These are phyloP conservation scores for Scedosporium dehoogii DNA, from an alignment of 2,329 filamentous ascomycete genomes.

Conservation along the genomic window DNA sequence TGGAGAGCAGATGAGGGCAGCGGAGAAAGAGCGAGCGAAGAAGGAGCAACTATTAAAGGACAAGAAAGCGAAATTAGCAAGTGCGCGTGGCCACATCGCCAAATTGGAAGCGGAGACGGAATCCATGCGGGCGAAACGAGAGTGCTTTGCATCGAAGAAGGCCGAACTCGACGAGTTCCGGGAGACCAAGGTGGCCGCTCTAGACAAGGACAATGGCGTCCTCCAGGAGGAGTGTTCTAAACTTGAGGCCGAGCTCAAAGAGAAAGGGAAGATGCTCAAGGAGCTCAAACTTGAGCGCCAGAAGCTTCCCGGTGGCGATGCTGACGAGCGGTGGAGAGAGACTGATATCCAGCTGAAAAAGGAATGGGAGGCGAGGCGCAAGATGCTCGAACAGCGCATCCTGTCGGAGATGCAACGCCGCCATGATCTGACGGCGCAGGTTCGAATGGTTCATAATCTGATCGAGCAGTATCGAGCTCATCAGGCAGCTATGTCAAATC, in stretches of 20 bases:
- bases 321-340: conserved; percentile 46
- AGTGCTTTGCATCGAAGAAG: conserved; percentile 44
- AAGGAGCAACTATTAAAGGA: conserved; percentile 64
- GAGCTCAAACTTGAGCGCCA: conserved; percentile 62
- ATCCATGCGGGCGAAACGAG: conserved; percentile 46
- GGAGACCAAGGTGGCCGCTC: conserved; percentile 38
- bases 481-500: conserved; percentile 16
- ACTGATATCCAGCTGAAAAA: conserved; percentile 40
- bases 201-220: conserved; percentile 45
- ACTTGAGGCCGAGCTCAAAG: conserved; percentile 63
- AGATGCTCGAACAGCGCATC: conserved; percentile 40
- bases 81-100: conserved; percentile 58
- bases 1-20: conserved; percentile 70
- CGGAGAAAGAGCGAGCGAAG: conserved; percentile 68
- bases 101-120: conserved; percentile 58
- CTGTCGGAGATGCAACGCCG: conserved; percentile 27
- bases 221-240: conserved; percentile 55
- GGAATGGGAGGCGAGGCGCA: conserved; percentile 45
- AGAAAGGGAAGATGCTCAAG: conserved; percentile 55
- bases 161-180: conserved; percentile 39
- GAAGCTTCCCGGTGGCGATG: conserved; percentile 49
- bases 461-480: conserved; percentile 4
- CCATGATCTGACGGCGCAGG: background rate
- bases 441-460: background rate
- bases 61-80: conserved; percentile 57